phyloP scores from a whole-genome alignment of 129 eudicot species.

The Escallonia herrerae region DNA sequence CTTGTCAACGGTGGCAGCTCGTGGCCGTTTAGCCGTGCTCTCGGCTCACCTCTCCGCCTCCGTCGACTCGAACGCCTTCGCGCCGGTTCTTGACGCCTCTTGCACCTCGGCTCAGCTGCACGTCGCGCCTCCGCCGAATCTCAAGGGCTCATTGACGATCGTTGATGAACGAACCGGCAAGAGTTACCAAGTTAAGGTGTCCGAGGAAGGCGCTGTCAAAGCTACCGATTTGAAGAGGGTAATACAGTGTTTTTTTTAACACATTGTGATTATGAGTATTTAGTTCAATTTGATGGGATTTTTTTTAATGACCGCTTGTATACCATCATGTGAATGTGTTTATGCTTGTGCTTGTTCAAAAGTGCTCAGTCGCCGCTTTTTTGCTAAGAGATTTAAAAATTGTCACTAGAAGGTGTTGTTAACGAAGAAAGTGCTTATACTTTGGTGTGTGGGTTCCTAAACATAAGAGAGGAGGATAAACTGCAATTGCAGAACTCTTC shows the following conservation, averaged over 20 bases:
- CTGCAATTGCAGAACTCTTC: background rate
- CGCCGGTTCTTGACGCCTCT: slow-evolving; percentile 29
- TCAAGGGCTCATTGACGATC: slow-evolving; percentile 51
- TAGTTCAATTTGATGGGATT: background rate
- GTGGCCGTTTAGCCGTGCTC: slow-evolving; percentile 66
- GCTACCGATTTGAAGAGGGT: slow-evolving; percentile 95
- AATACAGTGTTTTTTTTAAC: background rate
- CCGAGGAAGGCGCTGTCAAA: slow-evolving; percentile 82
- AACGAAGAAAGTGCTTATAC: background rate
- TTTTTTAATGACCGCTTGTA: background rate
- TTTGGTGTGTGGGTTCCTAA: background rate
- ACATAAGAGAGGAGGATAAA: background rate
- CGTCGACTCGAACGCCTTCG: slow-evolving; percentile 25
- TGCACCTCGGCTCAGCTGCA: slow-evolving; percentile 50
- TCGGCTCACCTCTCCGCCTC: slow-evolving; percentile 67
- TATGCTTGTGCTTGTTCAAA: background rate
- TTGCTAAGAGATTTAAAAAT: no score
- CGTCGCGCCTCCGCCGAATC: slow-evolving; percentile 60
- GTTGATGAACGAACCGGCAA: slow-evolving; percentile 88
- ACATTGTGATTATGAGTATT: slow-evolving; percentile 3
- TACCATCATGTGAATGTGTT: background rate
- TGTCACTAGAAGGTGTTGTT: no score
- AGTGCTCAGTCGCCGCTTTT: background rate
- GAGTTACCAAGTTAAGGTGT: slow-evolving; percentile 55
- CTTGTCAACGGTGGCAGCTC: slow-evolving; percentile 31